Evolutionary conservation across 192 early-diverging fungal genomes (phyloP), one percentile per base, ranked within the genome.

Genomic region (Rhizophagus sp.): DNA sequence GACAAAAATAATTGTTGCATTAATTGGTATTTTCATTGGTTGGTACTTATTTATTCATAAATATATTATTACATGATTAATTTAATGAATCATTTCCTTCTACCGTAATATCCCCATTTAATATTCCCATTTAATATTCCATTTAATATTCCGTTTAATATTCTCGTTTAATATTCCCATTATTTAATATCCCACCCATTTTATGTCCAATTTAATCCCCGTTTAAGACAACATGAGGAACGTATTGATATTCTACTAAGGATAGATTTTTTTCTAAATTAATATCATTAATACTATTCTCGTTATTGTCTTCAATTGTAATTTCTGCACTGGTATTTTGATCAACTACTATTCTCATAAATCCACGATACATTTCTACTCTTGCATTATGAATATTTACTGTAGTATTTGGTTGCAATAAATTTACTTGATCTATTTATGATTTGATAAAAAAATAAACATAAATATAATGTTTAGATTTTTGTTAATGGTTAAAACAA

Each of bases 341-440:
- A 79, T 79, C 78, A 13, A 71, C 30, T 19, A 79, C 69, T 44
- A 79, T 71, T 34, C 78, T 68, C 78, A 79, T 79, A 71, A 79
- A 79, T 41, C 78, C 78, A 24, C 78, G 78, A 61, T 71, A 79
- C 78, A 79, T 79, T 71, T 79, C 78, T 4, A 79, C 69, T 39
- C 78, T 47, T 4, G 78, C 78, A 49, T 79, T 79, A 24, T 72
- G 66, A 52, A 79, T 52, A 10, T 19, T 11, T 7, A 79, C 50
- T 4, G 13, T 71, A n/a, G 68, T 34, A 61, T 76, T 22, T 6
- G 75, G 62, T 62, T 64, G 10, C 12, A 76, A 34, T n/a, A 76
- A n/a, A 41, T 61, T 36, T 24, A 76, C 65, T 76, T 76, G 75
- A 10, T 64, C 75, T 76, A 73, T 47, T 27, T 3, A 36, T 36